Percentiles rank a stretch among this genome's conserved stretches.
Evolutionary conservation across 2,329 filamentous ascomycete genomes (phyloP).

Genomic region (Fusarium veterinarium): DNA sequence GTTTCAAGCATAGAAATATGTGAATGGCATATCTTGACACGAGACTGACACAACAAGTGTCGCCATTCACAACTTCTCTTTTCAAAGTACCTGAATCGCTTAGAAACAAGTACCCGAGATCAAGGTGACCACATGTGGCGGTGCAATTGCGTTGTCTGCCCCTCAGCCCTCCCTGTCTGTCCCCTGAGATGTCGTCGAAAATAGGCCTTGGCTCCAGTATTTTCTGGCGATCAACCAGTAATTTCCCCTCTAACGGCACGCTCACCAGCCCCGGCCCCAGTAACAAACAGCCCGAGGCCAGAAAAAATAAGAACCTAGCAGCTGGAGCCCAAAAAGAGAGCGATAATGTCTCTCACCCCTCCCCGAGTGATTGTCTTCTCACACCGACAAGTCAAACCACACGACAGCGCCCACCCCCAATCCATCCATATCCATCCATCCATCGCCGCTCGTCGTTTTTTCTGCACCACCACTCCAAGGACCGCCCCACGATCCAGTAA

Average conservation of each 20-base stretch:
- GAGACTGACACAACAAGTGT: not conserved
- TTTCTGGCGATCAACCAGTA: conserved; percentile 27
- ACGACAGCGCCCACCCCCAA: conserved; percentile 40
- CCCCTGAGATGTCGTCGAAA: conserved; percentile 34
- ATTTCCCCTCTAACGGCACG: conserved; percentile 19
- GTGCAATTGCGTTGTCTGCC: conserved; percentile 29
- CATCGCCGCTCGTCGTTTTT: conserved; percentile 46
- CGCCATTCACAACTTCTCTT: conserved; percentile 5
- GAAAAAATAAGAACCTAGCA: conserved; percentile 32
- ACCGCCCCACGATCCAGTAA: conserved; percentile 47
- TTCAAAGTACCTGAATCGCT: not conserved
- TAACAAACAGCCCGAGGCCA: conserved; percentile 34
- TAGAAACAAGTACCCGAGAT: conserved; percentile 18
- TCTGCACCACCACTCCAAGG: conserved; percentile 47
- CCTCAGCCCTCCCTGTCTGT: conserved; percentile 25
- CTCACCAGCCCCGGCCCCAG: conserved; percentile 34
- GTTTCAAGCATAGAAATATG: not conserved
- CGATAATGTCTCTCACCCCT: conserved; percentile 41
- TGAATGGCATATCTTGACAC: not conserved
- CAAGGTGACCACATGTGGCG: conserved; percentile 28
- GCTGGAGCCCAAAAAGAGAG: conserved; percentile 25
- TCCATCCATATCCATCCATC: conserved; percentile 34
- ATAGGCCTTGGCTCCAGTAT: conserved; percentile 41
- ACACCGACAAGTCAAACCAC: conserved; percentile 49
- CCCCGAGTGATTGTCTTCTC: conserved; percentile 42